These are phyloP conservation scores for Opeltia flavorubescens DNA, from an alignment of 495 filamentous ascomycete genomes.

Conservation along the genomic window DNA sequence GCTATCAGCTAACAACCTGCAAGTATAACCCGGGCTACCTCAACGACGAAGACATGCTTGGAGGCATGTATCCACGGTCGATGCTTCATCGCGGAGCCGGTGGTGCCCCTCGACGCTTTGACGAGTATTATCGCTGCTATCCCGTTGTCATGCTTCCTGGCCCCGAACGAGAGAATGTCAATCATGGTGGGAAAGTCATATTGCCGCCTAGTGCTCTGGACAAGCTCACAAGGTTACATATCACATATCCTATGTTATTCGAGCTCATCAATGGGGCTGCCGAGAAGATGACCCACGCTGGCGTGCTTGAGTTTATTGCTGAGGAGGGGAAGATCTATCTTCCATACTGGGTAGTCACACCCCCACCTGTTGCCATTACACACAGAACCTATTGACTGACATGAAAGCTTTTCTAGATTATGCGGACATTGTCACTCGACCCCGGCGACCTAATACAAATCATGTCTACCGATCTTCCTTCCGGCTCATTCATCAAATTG, in stretches of 20 bases:
- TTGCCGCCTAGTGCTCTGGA: conserved; percentile 89
- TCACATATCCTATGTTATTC: conserved; percentile 94
- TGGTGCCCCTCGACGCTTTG: conserved; percentile 53
- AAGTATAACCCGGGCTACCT: conserved; percentile 41
- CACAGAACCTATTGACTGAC: background rate
- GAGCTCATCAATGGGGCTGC: conserved; percentile 80
- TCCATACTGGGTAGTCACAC: conserved; percentile 70
- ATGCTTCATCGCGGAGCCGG: conserved; percentile 22
- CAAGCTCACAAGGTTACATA: conserved; percentile 89
- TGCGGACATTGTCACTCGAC: conserved; percentile 79
- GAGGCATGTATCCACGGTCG: conserved; percentile 28
- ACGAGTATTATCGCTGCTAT: conserved; percentile 96
- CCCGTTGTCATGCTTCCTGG: conserved; percentile 91
- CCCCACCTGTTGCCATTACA: conserved; percentile 15
- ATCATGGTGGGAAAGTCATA: conserved; percentile 94
- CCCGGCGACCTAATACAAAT: conserved; percentile 89
- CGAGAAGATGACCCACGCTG: conserved; percentile 70
- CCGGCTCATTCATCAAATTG: conserved; percentile 84
- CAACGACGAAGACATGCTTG: conserved; percentile 44
- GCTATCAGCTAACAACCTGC: conserved; percentile 3
- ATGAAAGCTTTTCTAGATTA: conserved; percentile 45
- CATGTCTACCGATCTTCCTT: conserved; percentile 80
- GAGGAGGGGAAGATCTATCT: conserved; percentile 95
- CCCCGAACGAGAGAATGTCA: conserved; percentile 74
- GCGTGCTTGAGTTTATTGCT: conserved; percentile 92